These are phyloP conservation scores for Rhytidiadelphus loreus DNA, from an alignment of 225 moss, liverwort and hornwort genomes.

Conservation along the genomic window DNA sequence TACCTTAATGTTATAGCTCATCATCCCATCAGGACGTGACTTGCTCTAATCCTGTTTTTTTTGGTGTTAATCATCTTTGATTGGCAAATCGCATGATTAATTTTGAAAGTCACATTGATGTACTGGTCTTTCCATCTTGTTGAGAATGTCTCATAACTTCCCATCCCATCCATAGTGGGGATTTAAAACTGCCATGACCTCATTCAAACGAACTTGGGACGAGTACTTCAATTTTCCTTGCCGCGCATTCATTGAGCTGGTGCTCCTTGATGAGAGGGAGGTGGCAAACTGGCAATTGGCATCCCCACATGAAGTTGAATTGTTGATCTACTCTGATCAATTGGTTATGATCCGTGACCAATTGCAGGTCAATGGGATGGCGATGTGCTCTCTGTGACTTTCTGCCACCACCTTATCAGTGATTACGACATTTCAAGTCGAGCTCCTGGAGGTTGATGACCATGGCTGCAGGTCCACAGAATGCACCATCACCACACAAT, in stretches of 20 bases:
- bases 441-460: neutral
- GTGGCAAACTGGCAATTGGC: neutral
- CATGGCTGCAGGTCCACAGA: neutral
- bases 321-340: neutral
- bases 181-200: neutral
- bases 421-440: neutral
- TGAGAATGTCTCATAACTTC: neutral
- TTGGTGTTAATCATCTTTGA: slow-evolving; percentile 5
- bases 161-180: neutral
- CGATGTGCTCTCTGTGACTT: neutral
- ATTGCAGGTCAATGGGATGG: slow-evolving; percentile 6
- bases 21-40: neutral
- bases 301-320: neutral
- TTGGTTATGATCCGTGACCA: slow-evolving; percentile 2
- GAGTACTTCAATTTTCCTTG: neutral
- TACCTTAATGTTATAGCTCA: neutral
- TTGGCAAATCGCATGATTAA: neutral
- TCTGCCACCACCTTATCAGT: neutral
- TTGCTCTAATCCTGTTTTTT: neutral
- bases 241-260: neutral
- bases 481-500: neutral
- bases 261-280: neutral
- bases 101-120: neutral
- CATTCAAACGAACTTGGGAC: neutral
- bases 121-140: neutral